Evolutionary conservation across 768 basidiomycete genomes (phyloP), one percentile per base, ranked within the genome.

Genomic region (Boletus fagicola): DNA sequence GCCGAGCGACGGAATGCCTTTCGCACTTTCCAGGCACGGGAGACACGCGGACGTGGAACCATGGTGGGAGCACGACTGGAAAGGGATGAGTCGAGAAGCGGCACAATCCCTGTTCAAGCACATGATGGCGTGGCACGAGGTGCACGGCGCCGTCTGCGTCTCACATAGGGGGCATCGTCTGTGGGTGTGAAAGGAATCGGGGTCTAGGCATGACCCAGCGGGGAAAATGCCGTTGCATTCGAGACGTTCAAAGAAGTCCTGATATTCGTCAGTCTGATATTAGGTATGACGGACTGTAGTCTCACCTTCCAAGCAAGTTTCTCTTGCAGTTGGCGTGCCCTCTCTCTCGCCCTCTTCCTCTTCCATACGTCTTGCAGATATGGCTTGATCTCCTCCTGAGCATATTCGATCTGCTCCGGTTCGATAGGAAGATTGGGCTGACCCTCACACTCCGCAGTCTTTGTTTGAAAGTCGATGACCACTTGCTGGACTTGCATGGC

Each of bases 171-270:
- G 66, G 30, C 66, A 68, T 40, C 13, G 43, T 38, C 42, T 39
- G 30, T 24, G 36, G 20, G 2, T 18, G 24, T 16, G 40, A 30
- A 35, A 11, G 24, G 22, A 4, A 16, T 51, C 54, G 16, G 22
- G 2, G 8, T 28, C 35, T 6, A n/a, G 20, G 4, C 9, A 4
- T 18, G 30, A 20, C 16, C 48, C 40, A 15, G 20, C 22, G 5
- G 35, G 18, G 30, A 44, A n/a, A 11, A 66, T 22, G 10, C 45
- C 66, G 20, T 49, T 57, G 1, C 18, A 43, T 40, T 54, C 35
- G 30, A 67, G 67, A 20, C 59, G 58, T 20, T 54, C 58, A 4
- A 59, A 16, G 49, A 68, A 68, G 18, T 54, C 50, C 64, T 67
- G 45, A 12, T 40, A 0, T 31, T 5, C 9, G 44, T 64, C 30